Evolutionary conservation across 2,329 filamentous ascomycete species (phyloP).

Genomic region (Aureobasidium melanogenum): DNA sequence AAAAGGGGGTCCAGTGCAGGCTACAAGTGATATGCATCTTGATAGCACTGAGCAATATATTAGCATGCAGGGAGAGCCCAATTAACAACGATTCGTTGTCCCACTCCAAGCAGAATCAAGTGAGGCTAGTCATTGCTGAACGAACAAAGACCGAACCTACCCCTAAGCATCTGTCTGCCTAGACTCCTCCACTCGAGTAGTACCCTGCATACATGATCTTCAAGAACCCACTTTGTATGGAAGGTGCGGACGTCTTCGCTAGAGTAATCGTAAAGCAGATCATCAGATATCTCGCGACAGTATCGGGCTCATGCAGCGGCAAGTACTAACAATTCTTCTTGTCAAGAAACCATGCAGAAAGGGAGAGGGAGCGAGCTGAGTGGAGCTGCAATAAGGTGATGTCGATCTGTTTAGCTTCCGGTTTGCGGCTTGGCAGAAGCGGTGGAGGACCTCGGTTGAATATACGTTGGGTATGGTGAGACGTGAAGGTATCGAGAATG

Average conservation of each 20-base stretch:
- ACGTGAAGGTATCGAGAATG: background rate
- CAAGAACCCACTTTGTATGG: background rate
- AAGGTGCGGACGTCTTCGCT: background rate
- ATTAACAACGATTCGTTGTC: background rate
- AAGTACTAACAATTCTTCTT: background rate
- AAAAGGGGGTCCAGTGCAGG: background rate
- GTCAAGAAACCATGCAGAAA: background rate
- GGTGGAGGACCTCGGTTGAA: background rate
- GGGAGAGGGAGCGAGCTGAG: background rate
- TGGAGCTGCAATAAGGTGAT: slow-evolving; percentile 4
- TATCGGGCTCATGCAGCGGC: background rate
- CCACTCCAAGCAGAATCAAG: background rate
- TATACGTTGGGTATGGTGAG: background rate
- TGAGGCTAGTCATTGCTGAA: background rate
- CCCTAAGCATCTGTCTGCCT: background rate
- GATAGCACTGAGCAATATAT: too few relatives aligned
- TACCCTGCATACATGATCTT: background rate
- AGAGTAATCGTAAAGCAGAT: background rate
- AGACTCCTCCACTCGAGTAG: background rate
- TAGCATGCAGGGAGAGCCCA: background rate
- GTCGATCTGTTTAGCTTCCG: slow-evolving; percentile 6
- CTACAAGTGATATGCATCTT: background rate
- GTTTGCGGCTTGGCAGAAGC: background rate
- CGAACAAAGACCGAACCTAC: background rate
- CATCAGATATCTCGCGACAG: background rate